phyloP scores from a whole-genome alignment of 2,329 filamentous ascomycete genomes.

The Fusarium caatingaense region DNA sequence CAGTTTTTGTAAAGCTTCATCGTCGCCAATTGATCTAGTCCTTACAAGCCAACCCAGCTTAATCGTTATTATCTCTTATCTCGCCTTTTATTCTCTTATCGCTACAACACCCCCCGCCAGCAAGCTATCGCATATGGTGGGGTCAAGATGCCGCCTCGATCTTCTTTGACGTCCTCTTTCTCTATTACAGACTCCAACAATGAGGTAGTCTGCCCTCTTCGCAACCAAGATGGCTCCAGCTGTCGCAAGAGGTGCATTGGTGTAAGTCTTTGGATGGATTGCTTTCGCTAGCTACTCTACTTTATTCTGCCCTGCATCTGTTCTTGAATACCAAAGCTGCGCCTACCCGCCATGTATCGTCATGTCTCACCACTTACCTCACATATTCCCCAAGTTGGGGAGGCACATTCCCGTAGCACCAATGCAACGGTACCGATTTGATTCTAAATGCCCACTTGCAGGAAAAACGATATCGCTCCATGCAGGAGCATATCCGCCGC shows the following conservation, averaged over 20 bases:
- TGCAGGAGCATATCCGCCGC: conserved; percentile 99
- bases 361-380: conserved; percentile 45
- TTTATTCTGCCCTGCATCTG: conserved; percentile 22
- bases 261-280: conserved; percentile 71
- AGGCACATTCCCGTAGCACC: conserved; percentile 24
- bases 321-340: conserved; percentile 26
- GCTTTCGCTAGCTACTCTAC: conserved; percentile 18
- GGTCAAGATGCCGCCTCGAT: conserved; percentile 87
- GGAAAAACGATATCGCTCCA: conserved; percentile 97
- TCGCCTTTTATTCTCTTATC: conserved; percentile 34
- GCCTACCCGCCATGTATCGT: conserved; percentile 32
- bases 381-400: conserved; percentile 23
- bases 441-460: conserved; percentile 55
- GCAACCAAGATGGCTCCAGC: conserved; percentile 94
- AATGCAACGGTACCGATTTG: conserved; percentile 39
- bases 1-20: conserved; percentile 37
- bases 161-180: conserved; percentile 88
- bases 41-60: conserved; percentile 33
- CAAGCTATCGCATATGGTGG: conserved; percentile 62
- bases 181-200: conserved; percentile 92
- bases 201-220: conserved; percentile 95
- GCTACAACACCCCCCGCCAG: conserved; percentile 41
- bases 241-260: conserved; percentile 98
- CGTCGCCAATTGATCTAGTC: conserved; percentile 49
- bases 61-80: conserved; percentile 29